Base-by-base conservation (phyloP, 202 grass and related monocot genomes). In the Carex sylvatica region DNA sequence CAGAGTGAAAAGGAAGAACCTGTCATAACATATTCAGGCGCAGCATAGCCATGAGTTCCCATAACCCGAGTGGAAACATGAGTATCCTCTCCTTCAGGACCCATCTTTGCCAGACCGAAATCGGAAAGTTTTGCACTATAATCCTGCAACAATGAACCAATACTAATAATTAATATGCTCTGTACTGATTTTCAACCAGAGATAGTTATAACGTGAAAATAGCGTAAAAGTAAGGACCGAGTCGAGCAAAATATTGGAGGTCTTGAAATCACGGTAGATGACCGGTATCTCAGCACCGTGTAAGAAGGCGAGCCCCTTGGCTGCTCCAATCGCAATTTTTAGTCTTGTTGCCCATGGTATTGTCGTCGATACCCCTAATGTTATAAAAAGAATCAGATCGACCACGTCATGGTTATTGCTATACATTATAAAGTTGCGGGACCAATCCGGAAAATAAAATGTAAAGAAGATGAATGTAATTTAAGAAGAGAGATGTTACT, bases 21-120 rank as follows among this genome's bases (percentile, higher is more conserved):
- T 78, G 96, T 99, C 91, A 88, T 88, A 33, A 99, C 91, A 73
- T 99, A 99, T 80, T 99, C 96, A 3, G 96, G 96, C 7, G 96
- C 96, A 0, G 96, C 96, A 47, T 98, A 98, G 1, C 96, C 96
- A 80, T 95, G 92, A 4, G 96, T 98, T 54, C 96, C 96, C 92
- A 98, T 98, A 26, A 98, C 92, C 5, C 92, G 89, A 7, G 96
- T 98, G 0, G 89, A 93, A 47, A 99, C 91, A 84, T 99, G 96
- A 23, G 96, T 95, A 24, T 99, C 91, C 23, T 91, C 91, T 0
- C 96, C 96, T 74, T 89, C 87, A 0, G 96, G 96, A 0, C 96
- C 96, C 89, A 93, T 92, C 86, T 93, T 95, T 14, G 96, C 96
- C 0, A 99, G 86, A 13, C 96, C 96, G 63, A 99, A 99, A 83